A percentile compares a stretch with the other conserved stretches of the same genome.
These are phyloP conservation scores for Cercospora nicotianae DNA, from an alignment of 2,329 filamentous ascomycete genomes.

Conservation along the genomic window DNA sequence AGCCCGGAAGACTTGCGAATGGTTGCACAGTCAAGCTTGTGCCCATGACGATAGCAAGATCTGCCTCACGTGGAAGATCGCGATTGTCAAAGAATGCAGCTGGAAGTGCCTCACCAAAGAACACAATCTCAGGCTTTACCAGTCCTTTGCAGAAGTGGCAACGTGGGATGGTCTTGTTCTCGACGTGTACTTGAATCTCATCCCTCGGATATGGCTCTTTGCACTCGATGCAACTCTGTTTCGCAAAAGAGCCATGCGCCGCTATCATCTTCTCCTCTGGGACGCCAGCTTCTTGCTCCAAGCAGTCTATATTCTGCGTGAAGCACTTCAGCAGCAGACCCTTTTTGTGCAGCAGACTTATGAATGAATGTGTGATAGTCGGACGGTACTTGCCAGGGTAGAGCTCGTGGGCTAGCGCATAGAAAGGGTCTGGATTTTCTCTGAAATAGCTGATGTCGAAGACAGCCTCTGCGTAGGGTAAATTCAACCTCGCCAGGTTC, in stretches of 20 bases:
- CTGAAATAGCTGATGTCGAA: constrained; percentile 93
- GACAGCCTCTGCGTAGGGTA: constrained; percentile 87
- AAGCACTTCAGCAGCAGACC: constrained; percentile 80
- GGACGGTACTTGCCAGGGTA: constrained; percentile 88
- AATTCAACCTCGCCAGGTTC: constrained; percentile 80
- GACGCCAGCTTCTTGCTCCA: constrained; percentile 85
- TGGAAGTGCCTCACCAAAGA: constrained; percentile 79
- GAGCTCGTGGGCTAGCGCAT: constrained; percentile 84
- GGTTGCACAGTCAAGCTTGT: constrained; percentile 86
- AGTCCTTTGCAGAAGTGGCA: constrained; percentile 73
- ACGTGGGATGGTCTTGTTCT: constrained; percentile 65
- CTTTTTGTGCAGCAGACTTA: constrained; percentile 77
- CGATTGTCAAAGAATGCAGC: constrained; percentile 62
- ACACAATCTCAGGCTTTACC: constrained; percentile 93
- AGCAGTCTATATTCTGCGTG: constrained; percentile 96
- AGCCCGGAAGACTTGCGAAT: constrained; percentile 75
- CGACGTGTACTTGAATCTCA: constrained; percentile 70
- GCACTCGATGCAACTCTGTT: constrained; percentile 90
- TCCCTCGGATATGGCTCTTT: constrained; percentile 68
- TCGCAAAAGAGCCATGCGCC: constrained; percentile 92
- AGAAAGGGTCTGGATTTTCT: constrained; percentile 82
- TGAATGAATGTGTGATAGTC: constrained; percentile 86
- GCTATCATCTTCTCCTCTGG: constrained; percentile 80
- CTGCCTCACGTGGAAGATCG: constrained; percentile 60
- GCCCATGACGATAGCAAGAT: constrained; percentile 81